A percentile compares a stretch with the other conserved stretches of the same genome.
Conservation (phyloP, 2,329 filamentous ascomycete genomes). For the Fusarium heterosporum region DNA sequence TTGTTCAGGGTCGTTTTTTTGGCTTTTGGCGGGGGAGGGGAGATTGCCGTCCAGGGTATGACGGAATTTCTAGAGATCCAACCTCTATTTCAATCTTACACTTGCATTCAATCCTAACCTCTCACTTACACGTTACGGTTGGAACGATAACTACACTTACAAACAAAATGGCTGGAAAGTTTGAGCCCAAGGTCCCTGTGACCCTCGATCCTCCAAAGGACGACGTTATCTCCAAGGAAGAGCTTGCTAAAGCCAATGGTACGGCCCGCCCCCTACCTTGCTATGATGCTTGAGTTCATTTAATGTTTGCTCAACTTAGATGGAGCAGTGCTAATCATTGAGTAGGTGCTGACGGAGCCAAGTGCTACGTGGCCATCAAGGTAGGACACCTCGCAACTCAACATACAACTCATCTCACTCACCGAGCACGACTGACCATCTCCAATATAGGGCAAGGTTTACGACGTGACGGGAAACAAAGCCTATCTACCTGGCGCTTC, state of each 20-base stretch:
- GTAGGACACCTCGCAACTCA: slow-evolving; percentile 51
- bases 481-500: slow-evolving; percentile 84
- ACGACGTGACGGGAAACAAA: slow-evolving; percentile 91
- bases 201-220: slow-evolving; percentile 85
- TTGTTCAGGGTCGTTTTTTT: slow-evolving; percentile 19
- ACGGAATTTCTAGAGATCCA: slow-evolving; percentile 35
- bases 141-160: not conserved
- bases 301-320: not conserved
- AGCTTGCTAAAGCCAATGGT: slow-evolving; percentile 88
- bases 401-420: slow-evolving; percentile 10
- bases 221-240: slow-evolving; percentile 83
- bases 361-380: slow-evolving; percentile 78
- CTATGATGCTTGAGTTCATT: not conserved
- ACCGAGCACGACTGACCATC: slow-evolving; percentile 21
- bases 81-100: not conserved
- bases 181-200: slow-evolving; percentile 82
- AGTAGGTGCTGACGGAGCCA: slow-evolving; percentile 72
- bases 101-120: not conserved
- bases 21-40: slow-evolving; percentile 31
- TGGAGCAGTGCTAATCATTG: slow-evolving; percentile 35
- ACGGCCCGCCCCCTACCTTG: slow-evolving; percentile 50
- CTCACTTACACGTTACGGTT: not conserved
- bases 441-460: slow-evolving; percentile 79
- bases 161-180: slow-evolving; percentile 69
- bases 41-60: slow-evolving; percentile 30